Percentiles rank a stretch among this genome's conserved stretches.
Evolutionary conservation across 441 rosid genomes (phyloP).

Genomic region (Erysimum cheiri): DNA sequence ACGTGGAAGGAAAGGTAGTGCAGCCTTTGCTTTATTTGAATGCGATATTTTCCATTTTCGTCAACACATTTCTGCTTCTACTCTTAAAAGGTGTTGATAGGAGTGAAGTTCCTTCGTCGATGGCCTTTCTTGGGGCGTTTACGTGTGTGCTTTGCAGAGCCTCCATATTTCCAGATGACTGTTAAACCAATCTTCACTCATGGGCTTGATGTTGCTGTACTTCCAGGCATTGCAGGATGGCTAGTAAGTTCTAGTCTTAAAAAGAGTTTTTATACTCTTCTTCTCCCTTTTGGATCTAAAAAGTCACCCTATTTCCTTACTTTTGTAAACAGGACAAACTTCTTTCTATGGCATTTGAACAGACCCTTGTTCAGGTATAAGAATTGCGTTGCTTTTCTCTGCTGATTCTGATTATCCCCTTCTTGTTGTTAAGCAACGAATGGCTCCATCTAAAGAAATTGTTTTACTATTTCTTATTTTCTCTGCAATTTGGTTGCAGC

Average conservation of each 20-base stretch:
- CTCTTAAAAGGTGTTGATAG: slow-evolving; percentile 69
- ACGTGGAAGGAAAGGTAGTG: slow-evolving; percentile 93
- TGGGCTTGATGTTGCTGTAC: slow-evolving; percentile 85
- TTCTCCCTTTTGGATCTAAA: not conserved
- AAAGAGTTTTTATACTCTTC: not conserved
- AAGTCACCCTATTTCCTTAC: slow-evolving; percentile 30
- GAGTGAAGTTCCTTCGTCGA: slow-evolving; percentile 78
- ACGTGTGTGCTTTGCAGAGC: slow-evolving; percentile 94
- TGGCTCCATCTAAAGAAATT: not conserved
- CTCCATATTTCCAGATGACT: slow-evolving; percentile 92
- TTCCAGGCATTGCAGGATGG: slow-evolving; percentile 99
- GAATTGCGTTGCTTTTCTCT: slow-evolving; percentile 10
- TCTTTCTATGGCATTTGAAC: slow-evolving; percentile 84
- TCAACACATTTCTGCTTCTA: slow-evolving; percentile 25
- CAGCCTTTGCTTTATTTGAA: slow-evolving; percentile 25
- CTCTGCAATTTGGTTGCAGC: slow-evolving; percentile 53
- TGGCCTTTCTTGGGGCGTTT: slow-evolving; percentile 96
- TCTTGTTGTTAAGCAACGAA: slow-evolving; percentile 12
- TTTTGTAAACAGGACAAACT: slow-evolving; percentile 74
- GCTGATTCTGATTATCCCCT: not conserved
- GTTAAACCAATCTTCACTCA: slow-evolving; percentile 80
- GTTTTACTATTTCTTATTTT: not conserved
- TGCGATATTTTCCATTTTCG: not conserved
- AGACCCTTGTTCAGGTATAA: slow-evolving; percentile 88
- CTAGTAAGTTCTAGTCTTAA: slow-evolving; percentile 62